phyloP scores from a whole-genome alignment of 139 green algal species.

The Chlamydomonas eustigma region DNA sequence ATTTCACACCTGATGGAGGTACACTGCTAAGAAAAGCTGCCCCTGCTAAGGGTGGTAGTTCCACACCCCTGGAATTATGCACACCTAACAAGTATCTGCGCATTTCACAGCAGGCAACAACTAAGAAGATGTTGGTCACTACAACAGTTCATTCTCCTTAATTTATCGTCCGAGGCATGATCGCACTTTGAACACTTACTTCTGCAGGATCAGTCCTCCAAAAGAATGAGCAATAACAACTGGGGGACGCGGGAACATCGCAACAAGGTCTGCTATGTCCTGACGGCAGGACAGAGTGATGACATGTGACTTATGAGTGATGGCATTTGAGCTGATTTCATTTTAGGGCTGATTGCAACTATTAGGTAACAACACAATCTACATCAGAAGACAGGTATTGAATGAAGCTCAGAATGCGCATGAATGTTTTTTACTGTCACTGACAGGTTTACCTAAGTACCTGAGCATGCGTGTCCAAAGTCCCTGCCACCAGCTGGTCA shows the following conservation, averaged over 20 bases:
- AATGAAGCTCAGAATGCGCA: background rate
- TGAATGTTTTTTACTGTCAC: background rate
- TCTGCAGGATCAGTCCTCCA: conserved; percentile 28
- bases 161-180: no score
- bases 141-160: background rate
- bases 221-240: conserved; percentile 83
- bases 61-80: background rate
- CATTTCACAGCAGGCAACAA: background rate
- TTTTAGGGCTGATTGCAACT: background rate
- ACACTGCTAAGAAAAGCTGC: conserved; percentile 53
- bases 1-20: conserved; percentile 49
- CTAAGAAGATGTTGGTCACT: background rate
- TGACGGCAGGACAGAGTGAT: background rate
- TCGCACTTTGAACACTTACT: no score
- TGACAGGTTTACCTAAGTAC: background rate
- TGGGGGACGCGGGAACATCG: conserved; percentile 40
- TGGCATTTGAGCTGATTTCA: background rate
- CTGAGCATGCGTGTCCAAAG: conserved; percentile 49
- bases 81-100: conserved; percentile 3
- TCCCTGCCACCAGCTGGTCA: conserved; percentile 31
- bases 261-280: conserved; percentile 58
- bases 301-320: background rate
- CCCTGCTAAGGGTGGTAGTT: conserved; percentile 35
- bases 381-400: background rate
- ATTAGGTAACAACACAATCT: background rate